These are phyloP conservation scores for Scolecobasidium constrictum DNA, from an alignment of 2,329 filamentous ascomycete species.

Conservation along the genomic window DNA sequence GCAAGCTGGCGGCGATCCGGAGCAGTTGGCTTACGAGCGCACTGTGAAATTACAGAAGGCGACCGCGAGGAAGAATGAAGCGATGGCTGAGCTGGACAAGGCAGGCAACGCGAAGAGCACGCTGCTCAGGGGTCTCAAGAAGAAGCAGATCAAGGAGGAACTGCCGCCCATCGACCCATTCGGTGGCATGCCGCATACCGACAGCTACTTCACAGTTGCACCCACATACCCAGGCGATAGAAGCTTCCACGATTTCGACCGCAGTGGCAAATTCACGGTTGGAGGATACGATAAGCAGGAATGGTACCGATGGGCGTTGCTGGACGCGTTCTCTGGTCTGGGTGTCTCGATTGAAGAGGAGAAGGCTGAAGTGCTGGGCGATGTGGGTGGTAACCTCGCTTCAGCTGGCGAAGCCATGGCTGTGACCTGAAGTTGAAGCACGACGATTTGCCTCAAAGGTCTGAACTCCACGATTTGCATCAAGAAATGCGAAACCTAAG, in stretches of 20 bases:
- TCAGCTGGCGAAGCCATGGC: too few relatives aligned
- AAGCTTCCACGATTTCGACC: slow-evolving; percentile 47
- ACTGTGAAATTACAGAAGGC: slow-evolving; percentile 6
- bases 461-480: too few relatives aligned
- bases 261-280: slow-evolving; percentile 58
- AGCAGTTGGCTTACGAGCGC: slow-evolving; percentile 38
- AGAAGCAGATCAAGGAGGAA: slow-evolving; percentile 5
- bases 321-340: slow-evolving; percentile 82
- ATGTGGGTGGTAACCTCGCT: too few relatives aligned
- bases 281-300: slow-evolving; percentile 78
- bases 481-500: too few relatives aligned
- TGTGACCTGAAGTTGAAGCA: too few relatives aligned
- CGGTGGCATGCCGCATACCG: slow-evolving; percentile 57
- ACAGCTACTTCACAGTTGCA: slow-evolving; percentile 58
- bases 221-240: slow-evolving; percentile 44
- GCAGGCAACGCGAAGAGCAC: slow-evolving; percentile 44
- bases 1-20: slow-evolving; percentile 52
- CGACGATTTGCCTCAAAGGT: too few relatives aligned
- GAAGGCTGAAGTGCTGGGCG: too few relatives aligned
- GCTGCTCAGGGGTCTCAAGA: slow-evolving; percentile 1
- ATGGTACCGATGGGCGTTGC: slow-evolving; percentile 70
- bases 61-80: slow-evolving; percentile 6
- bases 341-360: slow-evolving; percentile 83
- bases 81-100: slow-evolving; percentile 7
- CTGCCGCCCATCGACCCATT: slow-evolving; percentile 64